Evolutionary conservation across 2,329 filamentous ascomycete species (phyloP), one percentile per base, ranked within the genome.

Genomic region (Fusarium hainanense): DNA sequence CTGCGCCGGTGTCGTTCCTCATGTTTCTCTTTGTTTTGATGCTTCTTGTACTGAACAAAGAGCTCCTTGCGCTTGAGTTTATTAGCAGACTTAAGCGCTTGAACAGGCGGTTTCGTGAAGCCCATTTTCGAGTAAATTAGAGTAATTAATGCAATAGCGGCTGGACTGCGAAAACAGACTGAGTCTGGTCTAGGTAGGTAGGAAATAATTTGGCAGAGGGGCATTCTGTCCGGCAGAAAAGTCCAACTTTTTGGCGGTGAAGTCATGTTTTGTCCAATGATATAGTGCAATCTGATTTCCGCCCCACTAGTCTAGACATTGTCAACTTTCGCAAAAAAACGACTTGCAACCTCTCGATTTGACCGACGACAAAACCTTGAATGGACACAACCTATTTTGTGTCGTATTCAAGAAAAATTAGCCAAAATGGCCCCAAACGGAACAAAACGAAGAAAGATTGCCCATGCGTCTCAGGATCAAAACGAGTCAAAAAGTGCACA

Each of bases 21-120:
- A 75, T 93, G 90, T 75, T 91, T 92, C 48, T 89, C 84, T 77
- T 90, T 90, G 77, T 93, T 92, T 70, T 88, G 88, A 46, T 87
- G 84, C 77, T 91, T 92, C 82, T 98, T 98, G 77, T 92, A 87
- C 73, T 92, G 89, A 64, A 97, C 85, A 77, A 94, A 92, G 64
- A 95, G 87, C 73, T 91, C 85, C 78, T 96, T 88, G 67, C 96
- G 88, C 77, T 90, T 90, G 23, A 93, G 82, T 80, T 97, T 98
- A 82, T 97, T 97, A 65, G 85, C 86, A 3, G 89, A 80, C 74
- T 83, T 85, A 44, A 84, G 78, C 56, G 83, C 78, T 74, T 76
- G 71, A 10, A 74, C 73, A 5, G 77, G 76, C 9, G 78, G 75
- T 57, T 80, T 82, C 14, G 71, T 72, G 64, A 78, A 78, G 8